phyloP scores from a whole-genome alignment of 2,329 filamentous ascomycete species.

The Chaetoscypha palmicola region DNA sequence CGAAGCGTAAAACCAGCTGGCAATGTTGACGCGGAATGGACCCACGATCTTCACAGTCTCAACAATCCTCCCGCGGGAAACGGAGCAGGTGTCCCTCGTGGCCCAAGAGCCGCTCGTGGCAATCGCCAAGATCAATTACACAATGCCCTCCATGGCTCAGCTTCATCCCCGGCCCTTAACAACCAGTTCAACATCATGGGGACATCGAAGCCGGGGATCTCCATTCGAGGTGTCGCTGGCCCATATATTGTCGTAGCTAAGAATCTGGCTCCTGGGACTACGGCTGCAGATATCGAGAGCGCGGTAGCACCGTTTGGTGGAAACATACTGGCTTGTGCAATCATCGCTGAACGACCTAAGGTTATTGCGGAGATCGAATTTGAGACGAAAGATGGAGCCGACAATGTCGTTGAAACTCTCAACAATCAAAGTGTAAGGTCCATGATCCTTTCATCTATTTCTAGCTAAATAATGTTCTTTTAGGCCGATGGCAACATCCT shows the following conservation, averaged over 20 bases:
- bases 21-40: slow-evolving; percentile 63
- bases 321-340: slow-evolving; percentile 57
- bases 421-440: slow-evolving; percentile 66
- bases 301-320: slow-evolving; percentile 73
- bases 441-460: background rate
- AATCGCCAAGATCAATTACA: slow-evolving; percentile 26
- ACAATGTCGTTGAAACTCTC: slow-evolving; percentile 68
- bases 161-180: slow-evolving; percentile 29
- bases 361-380: slow-evolving; percentile 75
- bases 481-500: slow-evolving; percentile 69
- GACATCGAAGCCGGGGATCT: slow-evolving; percentile 45
- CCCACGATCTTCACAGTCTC: slow-evolving; percentile 57
- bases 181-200: slow-evolving; percentile 31
- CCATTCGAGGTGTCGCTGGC: slow-evolving; percentile 66
- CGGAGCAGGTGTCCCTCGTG: slow-evolving; percentile 32
- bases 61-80: slow-evolving; percentile 38
- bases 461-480: background rate
- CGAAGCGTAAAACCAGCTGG: slow-evolving; percentile 35
- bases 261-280: slow-evolving; percentile 78
- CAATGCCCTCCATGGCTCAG: slow-evolving; percentile 23
- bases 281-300: slow-evolving; percentile 74
- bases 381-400: slow-evolving; percentile 62
- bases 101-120: slow-evolving; percentile 21
- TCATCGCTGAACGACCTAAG: slow-evolving; percentile 61
- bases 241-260: slow-evolving; percentile 68